Evolutionary conservation across 345 rosid genomes (phyloP).

Genomic region (Salix koriyanagi): DNA sequence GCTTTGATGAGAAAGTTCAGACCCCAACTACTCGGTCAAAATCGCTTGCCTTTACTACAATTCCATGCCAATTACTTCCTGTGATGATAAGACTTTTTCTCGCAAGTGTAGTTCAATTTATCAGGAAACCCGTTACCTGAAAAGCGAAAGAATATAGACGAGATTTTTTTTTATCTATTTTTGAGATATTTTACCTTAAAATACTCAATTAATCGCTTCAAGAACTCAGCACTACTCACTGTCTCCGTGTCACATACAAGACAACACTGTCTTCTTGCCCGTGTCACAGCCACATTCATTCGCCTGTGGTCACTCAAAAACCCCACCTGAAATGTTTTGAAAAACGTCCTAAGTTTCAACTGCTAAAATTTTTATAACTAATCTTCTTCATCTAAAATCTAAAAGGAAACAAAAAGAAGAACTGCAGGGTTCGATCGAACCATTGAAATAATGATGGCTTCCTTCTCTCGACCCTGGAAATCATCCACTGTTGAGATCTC

Average conservation of each 20-base stretch:
- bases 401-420: neutral
- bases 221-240: conserved; percentile 62
- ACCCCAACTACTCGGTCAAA: conserved; percentile 7
- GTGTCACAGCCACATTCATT: conserved; percentile 96
- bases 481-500: conserved; percentile 97
- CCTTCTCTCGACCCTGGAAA: conserved; percentile 97
- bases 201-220: conserved; percentile 70
- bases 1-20: neutral
- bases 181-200: conserved; percentile 42
- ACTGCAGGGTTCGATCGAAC: conserved; percentile 59
- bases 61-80: conserved; percentile 3
- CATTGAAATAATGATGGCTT: conserved; percentile 91
- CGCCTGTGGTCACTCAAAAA: conserved; percentile 76
- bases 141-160: neutral
- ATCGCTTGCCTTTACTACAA: neutral
- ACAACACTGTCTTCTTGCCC: conserved; percentile 91
- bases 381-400: neutral
- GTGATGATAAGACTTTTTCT: neutral
- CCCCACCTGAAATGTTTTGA: conserved; percentile 52
- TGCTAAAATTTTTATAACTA: neutral
- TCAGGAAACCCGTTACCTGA: neutral
- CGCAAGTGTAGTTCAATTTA: neutral
- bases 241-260: conserved; percentile 87
- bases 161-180: neutral
- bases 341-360: conserved; percentile 12